Evolutionary conservation across 2,329 filamentous ascomycete species (phyloP).

Genomic region (Harringtonia aguacate): DNA sequence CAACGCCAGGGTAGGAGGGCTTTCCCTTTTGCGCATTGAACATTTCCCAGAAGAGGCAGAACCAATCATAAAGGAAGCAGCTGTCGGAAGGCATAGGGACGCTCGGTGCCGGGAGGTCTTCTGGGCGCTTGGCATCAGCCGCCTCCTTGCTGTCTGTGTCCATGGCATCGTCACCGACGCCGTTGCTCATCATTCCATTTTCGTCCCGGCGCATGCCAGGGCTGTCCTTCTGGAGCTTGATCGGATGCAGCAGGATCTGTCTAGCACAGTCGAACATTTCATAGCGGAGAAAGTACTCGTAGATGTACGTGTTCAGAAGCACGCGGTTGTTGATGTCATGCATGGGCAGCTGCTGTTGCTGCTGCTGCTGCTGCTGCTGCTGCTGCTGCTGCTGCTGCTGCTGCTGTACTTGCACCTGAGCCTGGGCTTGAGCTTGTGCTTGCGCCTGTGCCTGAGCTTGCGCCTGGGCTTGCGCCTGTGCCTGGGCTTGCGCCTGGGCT

Average conservation of each 20-base stretch:
- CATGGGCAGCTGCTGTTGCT: slow-evolving; percentile 26
- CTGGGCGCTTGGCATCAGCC: slow-evolving; percentile 60
- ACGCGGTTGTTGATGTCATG: slow-evolving; percentile 36
- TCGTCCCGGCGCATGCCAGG: slow-evolving; percentile 57
- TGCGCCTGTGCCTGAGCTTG: slow-evolving; percentile 16
- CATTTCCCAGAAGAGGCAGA: slow-evolving; percentile 94
- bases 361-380: slow-evolving; percentile 2
- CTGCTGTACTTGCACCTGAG: slow-evolving; percentile 1
- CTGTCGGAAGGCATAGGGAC: slow-evolving; percentile 56
- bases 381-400: slow-evolving; percentile 1
- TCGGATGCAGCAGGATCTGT: slow-evolving; percentile 56
- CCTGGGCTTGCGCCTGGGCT: neutral
- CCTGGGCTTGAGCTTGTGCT: slow-evolving; percentile 1
- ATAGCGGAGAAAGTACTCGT: slow-evolving; percentile 83
- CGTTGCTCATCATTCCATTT: slow-evolving; percentile 59
- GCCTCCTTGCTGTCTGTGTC: slow-evolving; percentile 77
- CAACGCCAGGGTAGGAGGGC: slow-evolving; percentile 51
- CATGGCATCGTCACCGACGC: slow-evolving; percentile 63
- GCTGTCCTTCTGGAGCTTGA: slow-evolving; percentile 59
- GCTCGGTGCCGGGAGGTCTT: slow-evolving; percentile 68
- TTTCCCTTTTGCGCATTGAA: slow-evolving; percentile 72
- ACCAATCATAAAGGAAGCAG: slow-evolving; percentile 96
- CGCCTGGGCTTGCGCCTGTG: slow-evolving; percentile 4
- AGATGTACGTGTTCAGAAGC: slow-evolving; percentile 76
- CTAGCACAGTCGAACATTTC: slow-evolving; percentile 77